Base-by-base conservation (phyloP, 176 grass and related monocot genomes). In the Thalia dealbata region DNA sequence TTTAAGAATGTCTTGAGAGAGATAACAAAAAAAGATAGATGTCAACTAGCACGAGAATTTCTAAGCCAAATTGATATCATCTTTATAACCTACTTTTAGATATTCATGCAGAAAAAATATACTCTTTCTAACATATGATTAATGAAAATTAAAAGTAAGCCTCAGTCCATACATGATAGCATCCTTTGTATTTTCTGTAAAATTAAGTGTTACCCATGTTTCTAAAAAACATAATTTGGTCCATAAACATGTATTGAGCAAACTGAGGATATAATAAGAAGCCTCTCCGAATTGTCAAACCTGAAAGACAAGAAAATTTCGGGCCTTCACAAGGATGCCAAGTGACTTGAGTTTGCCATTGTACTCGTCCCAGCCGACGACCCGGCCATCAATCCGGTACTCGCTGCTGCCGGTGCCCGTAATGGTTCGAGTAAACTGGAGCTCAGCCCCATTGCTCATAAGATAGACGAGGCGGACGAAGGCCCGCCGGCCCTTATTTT, bases 291-390 rank as follows among this genome's bases (percentile, higher is more conserved):
- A 13, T 44, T n/a, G 65, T n/a, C 19, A 55, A 10, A 96, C 92
- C 92, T 97, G 95, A 72, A 97, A 97, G 75, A 97, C 90, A 35
- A 97, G 90, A 63, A 97, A 97, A 75, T 97, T 97, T 46, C 95
- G 83, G 26, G 90, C 95, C 89, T 97, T 97, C 46, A 92, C 89
- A 9, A 97, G 89, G 75, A 97, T 97, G 76, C 95, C 95, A 18
- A 97, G 80, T 80, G 89, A 97, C 73, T 85, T 92, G 51, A 97
- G 90, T 67, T 84, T 97, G 75, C 83, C 75, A 73, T 97, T 97
- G 79, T 97, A 92, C 21, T 88, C 87, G 22, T 97, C 89, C 95
- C 87, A 90, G 23, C 78, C 82, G 56, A 88, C 83, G 7, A 81
- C 73, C 25, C 81, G 80, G 28, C 80, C 78, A 64, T 97, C 81